Base-by-base conservation (phyloP, 306 rosid species). In the Vigna hirtella region DNA sequence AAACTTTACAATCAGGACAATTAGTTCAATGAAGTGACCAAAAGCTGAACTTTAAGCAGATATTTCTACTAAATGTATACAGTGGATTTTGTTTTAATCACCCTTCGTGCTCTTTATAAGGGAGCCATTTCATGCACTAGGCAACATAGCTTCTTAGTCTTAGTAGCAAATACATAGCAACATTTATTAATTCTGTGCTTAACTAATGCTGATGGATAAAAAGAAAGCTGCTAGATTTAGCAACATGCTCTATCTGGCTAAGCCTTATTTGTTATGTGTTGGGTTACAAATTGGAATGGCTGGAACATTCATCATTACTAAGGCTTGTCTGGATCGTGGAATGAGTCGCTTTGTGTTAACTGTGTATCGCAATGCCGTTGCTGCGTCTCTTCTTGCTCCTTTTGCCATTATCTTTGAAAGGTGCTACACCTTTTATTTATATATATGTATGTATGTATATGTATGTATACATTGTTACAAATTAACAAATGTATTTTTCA, bases 391-490 rank as follows among this genome's bases (percentile, higher is more conserved):
- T 47, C 87, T 90, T 5, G 90, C 91, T 43, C 90, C 93, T n/a
- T 90, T 88, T 20, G 93, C 91, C 0, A 66, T 88, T 8, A 3
- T 90, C 62, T 59, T 90, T n/a, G 91, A 90, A 78, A 90, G 97
- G 95, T 87, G n/a, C 34, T 4, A 11, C 15, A 4, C 71, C 12
- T 5, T 42, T 1, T 49, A 5, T 36, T 0, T 38, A 38, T 7
- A 7, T 38, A 38, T 7, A 5, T 18, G 0, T 20, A 20, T 20
- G 0, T 20, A 20, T 20, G 22, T 20, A 1, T 20, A 20, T 20
- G 22, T 1, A 20, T 20, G 22, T 20, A 20, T 20, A 18, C 18
- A 18, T 18, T 18, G 18, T 18, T 10, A 45, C 12, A 26, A 28
- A 59, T 53, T 18, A 55, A 57, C 36, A 2, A 22, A 8, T 57